phyloP scores from a whole-genome alignment of 106 monocot genomes.

The Acorus gramineus region DNA sequence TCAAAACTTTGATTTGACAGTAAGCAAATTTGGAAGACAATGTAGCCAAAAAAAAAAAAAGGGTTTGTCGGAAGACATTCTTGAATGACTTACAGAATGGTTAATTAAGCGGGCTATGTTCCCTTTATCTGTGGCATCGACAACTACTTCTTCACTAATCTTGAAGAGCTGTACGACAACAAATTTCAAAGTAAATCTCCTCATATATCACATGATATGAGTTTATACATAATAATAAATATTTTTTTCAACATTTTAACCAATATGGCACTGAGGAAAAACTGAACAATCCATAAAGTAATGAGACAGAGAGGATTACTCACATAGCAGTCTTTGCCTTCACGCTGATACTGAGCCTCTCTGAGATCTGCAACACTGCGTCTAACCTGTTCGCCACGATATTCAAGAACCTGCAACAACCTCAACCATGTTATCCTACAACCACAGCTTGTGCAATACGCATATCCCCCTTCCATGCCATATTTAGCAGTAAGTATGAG shows the following conservation, averaged over 20 bases:
- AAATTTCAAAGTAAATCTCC: background rate
- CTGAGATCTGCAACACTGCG: slow-evolving; percentile 84
- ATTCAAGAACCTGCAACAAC: slow-evolving; percentile 68
- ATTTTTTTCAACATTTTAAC: too few relatives aligned
- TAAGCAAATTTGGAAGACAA: too few relatives aligned
- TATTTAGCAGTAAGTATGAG: too few relatives aligned
- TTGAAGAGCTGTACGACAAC: slow-evolving; percentile 66
- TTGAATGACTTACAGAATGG: slow-evolving; percentile 46
- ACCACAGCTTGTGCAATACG: too few relatives aligned
- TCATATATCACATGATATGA: background rate
- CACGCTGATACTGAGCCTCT: slow-evolving; percentile 55
- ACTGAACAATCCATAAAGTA: background rate
- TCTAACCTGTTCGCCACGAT: slow-evolving; percentile 90
- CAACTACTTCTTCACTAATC: slow-evolving; percentile 85
- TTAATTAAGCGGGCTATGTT: slow-evolving; percentile 89
- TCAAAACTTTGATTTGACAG: background rate
- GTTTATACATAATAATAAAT: background rate
- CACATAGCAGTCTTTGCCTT: slow-evolving; percentile 94
- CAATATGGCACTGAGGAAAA: too few relatives aligned
- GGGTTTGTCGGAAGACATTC: background rate
- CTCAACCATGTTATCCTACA: background rate
- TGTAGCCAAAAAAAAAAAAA: background rate
- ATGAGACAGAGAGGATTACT: slow-evolving; percentile 16
- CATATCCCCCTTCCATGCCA: too few relatives aligned
- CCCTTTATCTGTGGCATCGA: slow-evolving; percentile 90